Percentiles rank a stretch among this genome's conserved stretches.
Evolutionary conservation across 768 basidiomycete genomes (phyloP).

Genomic region (Termitomyces sp.): DNA sequence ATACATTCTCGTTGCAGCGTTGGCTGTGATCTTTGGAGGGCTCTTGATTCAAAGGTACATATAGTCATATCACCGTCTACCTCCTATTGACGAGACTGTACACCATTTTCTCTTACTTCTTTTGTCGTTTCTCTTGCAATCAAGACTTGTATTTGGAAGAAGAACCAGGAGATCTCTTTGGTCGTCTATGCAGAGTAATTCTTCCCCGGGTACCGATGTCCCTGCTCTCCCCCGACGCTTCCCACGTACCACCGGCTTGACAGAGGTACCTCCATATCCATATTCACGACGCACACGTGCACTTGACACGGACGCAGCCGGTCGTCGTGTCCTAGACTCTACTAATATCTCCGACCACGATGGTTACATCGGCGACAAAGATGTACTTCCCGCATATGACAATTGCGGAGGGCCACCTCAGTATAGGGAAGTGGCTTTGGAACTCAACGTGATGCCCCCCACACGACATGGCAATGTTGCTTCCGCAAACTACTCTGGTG

Average conservation of each 20-base stretch:
- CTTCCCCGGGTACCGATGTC: not conserved
- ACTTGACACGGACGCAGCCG: conserved; percentile 32
- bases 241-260: conserved; percentile 18
- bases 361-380: conserved; percentile 32
- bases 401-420: conserved; percentile 40
- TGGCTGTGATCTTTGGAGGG: conserved; percentile 17
- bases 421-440: conserved; percentile 26
- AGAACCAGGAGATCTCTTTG: conserved; percentile 10
- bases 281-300: conserved; percentile 24
- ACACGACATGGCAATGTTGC: not conserved
- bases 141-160: not conserved
- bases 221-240: conserved; percentile 7
- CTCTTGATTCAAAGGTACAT: conserved; percentile 21
- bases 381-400: conserved; percentile 44
- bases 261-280: conserved; percentile 15
- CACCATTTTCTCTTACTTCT: not conserved
- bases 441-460: conserved; percentile 2
- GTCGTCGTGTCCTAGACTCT: conserved; percentile 26
- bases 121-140: not conserved
- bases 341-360: conserved; percentile 23
- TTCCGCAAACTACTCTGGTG: not conserved
- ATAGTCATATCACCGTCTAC: not conserved
- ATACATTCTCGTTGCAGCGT: conserved; percentile 24
- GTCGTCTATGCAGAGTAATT: not conserved
- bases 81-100: not conserved